phyloP scores from a whole-genome alignment of 805 yeast species.

The Saccharomycopsis synnaedendra region DNA sequence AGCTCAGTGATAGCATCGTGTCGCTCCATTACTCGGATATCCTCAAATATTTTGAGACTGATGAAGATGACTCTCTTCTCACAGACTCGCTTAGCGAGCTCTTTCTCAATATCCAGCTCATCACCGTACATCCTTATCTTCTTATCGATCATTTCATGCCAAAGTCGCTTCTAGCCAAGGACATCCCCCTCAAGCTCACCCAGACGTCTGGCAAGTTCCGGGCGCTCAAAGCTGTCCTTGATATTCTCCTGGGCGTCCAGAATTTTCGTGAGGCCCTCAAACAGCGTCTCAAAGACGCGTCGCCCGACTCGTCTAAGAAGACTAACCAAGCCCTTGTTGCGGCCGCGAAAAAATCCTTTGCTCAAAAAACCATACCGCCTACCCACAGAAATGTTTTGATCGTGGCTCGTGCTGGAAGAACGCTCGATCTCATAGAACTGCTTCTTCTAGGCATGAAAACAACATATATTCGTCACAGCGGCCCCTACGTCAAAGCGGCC shows the following conservation, averaged over 20 bases:
- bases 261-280: constrained; percentile 19
- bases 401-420: constrained; percentile 56
- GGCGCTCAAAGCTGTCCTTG: constrained; percentile 52
- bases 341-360: constrained; percentile 5
- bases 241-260: constrained; percentile 30
- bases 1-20: constrained; percentile 82
- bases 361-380: neutral
- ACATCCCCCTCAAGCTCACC: constrained; percentile 56
- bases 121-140: constrained; percentile 82
- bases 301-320: constrained; percentile 1
- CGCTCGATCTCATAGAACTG: constrained; percentile 66
- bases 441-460: constrained; percentile 51
- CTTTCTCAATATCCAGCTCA: constrained; percentile 63
- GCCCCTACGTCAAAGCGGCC: constrained; percentile 44
- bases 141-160: constrained; percentile 82
- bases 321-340: constrained; percentile 8
- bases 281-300: neutral
- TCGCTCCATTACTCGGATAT: constrained; percentile 88
- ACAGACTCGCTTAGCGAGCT: constrained; percentile 70
- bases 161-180: constrained; percentile 58
- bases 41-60: constrained; percentile 66
- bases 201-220: constrained; percentile 80
- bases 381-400: constrained; percentile 46
- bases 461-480: constrained; percentile 47
- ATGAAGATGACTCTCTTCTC: constrained; percentile 37